Evolutionary conservation across 2,329 filamentous ascomycete genomes (phyloP).

Genomic region (Emmonsiellopsis sp.): DNA sequence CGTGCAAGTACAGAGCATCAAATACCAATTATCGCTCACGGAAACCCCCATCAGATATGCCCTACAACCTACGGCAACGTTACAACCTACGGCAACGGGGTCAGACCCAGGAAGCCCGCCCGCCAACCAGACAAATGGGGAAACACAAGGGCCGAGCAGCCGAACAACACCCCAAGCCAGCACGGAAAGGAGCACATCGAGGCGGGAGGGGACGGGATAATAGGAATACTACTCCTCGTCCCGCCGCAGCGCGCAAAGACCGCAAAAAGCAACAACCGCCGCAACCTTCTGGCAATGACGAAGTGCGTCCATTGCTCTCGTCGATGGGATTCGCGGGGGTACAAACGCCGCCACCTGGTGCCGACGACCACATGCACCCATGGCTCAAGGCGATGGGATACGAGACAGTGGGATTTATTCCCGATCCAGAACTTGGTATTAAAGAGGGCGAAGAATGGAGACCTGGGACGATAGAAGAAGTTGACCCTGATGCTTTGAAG

Average conservation of each 20-base stretch:
- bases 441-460: constrained; percentile 2
- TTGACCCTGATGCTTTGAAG: neutral
- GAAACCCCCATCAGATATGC: neutral
- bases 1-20: neutral
- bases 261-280: too few species aligned
- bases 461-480: neutral
- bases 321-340: too few species aligned
- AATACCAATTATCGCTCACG: neutral
- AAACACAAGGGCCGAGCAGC: neutral
- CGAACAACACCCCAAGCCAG: neutral
- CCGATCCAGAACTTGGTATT: neutral
- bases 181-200: neutral
- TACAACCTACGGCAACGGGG: neutral
- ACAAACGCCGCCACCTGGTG: neutral
- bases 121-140: neutral
- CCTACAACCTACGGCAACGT: constrained; percentile 1
- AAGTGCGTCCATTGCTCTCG: too few species aligned
- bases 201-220: neutral
- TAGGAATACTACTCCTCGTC: neutral
- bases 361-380: neutral
- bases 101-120: neutral
- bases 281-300: too few species aligned
- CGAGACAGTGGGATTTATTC: neutral
- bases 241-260: neutral
- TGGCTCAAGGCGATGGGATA: constrained; percentile 1